phyloP scores from a whole-genome alignment of 495 filamentous ascomycete genomes.

The Chaetomidium leptoderma region DNA sequence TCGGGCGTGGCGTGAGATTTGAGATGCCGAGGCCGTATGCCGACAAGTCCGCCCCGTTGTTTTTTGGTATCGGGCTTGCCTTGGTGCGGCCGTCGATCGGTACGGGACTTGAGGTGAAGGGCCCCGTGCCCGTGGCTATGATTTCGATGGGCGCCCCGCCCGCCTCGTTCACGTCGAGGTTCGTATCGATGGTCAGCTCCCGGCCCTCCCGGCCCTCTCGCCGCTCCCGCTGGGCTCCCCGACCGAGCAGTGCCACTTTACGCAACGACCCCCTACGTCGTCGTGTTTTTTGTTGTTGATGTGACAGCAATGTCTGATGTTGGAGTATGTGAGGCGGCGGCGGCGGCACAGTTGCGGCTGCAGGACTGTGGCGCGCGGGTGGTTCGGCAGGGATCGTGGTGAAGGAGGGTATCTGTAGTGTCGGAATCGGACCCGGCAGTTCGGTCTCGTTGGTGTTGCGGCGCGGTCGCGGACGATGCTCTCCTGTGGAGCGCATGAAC shows the following conservation, averaged over 20 bases:
- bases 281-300: slow-evolving; percentile 65
- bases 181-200: slow-evolving; percentile 42
- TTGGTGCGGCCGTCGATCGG: background rate
- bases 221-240: slow-evolving; percentile 58
- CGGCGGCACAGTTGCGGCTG: slow-evolving; percentile 32
- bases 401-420: slow-evolving; percentile 28
- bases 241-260: slow-evolving; percentile 73
- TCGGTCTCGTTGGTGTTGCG: slow-evolving; percentile 38
- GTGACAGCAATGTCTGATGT: slow-evolving; percentile 43
- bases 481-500: slow-evolving; percentile 54
- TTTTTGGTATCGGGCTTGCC: slow-evolving; percentile 1
- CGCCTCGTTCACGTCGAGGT: slow-evolving; percentile 17
- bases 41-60: slow-evolving; percentile 9
- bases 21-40: slow-evolving; percentile 46
- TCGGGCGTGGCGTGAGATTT: slow-evolving; percentile 45
- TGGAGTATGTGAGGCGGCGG: slow-evolving; percentile 40
- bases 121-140: slow-evolving; percentile 12
- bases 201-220: slow-evolving; percentile 45
- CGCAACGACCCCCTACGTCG: slow-evolving; percentile 73
- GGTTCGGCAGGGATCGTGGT: slow-evolving; percentile 26
- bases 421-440: slow-evolving; percentile 17
- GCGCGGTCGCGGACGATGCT: slow-evolving; percentile 41
- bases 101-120: slow-evolving; percentile 10
- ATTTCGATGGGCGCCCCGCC: background rate
- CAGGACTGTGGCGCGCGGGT: slow-evolving; percentile 24